Conservation (phyloP, 2,329 filamentous ascomycete species). For the Monilinia laxa region DNA sequence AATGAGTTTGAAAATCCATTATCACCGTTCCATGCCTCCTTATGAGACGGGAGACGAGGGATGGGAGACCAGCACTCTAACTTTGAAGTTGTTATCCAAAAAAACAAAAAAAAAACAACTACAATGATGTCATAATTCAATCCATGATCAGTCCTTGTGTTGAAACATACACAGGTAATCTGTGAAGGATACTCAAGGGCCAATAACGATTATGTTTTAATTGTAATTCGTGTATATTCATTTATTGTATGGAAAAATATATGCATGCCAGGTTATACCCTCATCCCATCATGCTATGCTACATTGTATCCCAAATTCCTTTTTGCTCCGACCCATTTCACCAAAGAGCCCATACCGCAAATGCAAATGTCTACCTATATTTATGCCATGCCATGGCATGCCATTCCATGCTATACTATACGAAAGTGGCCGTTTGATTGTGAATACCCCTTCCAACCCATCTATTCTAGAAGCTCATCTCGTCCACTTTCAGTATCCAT, state of each 20-base stretch:
- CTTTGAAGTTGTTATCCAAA: too few relatives aligned
- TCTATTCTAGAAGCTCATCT: conserved; percentile 16
- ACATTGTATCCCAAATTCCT: neutral
- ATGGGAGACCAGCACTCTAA: too few relatives aligned
- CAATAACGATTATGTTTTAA: neutral
- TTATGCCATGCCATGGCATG: neutral
- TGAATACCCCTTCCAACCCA: too few relatives aligned
- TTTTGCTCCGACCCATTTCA: neutral
- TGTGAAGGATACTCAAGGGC: neutral
- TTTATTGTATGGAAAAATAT: neutral
- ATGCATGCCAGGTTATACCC: neutral
- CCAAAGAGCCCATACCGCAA: conserved; percentile 1
- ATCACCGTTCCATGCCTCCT: neutral
- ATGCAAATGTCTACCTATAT: conserved; percentile 11
- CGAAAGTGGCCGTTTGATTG: neutral
- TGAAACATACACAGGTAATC: neutral
- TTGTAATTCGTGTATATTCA: neutral
- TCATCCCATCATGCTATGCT: neutral
- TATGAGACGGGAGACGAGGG: too few relatives aligned
- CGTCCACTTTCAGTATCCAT: conserved; percentile 7
- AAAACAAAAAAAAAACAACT: too few relatives aligned
- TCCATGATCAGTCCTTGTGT: neutral
- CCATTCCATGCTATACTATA: neutral
- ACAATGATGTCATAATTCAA: too few relatives aligned
- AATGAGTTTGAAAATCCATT: neutral